These are phyloP conservation scores for Rutidosis leptorrhynchoides DNA, from an alignment of 129 eudicot species.

Conservation along the genomic window DNA sequence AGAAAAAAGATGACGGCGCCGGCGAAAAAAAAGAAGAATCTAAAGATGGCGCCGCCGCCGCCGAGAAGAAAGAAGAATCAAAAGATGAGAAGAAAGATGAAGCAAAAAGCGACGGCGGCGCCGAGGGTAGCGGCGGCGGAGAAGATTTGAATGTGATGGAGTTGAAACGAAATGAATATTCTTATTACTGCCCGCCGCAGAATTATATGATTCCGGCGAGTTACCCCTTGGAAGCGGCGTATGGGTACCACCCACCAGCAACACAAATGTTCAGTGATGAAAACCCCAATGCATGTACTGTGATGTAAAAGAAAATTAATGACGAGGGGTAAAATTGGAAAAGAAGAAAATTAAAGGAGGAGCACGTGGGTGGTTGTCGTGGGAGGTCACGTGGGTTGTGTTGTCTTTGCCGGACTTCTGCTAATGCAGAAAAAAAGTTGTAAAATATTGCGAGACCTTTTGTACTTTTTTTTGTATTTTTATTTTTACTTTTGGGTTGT, in stretches of 20 bases:
- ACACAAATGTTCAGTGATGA: constrained; percentile 93
- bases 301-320: constrained; percentile 48
- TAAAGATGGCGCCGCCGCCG: constrained; percentile 36
- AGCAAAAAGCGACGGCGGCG: constrained; percentile 23
- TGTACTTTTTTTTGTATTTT: constrained; percentile 22
- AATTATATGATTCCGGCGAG: constrained; percentile 31
- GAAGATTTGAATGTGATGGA: constrained; percentile 32
- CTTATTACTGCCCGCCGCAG: constrained; percentile 54
- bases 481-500: constrained; percentile 18
- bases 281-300: constrained; percentile 93
- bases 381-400: constrained; percentile 35
- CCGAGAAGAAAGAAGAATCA: constrained; percentile 31
- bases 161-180: constrained; percentile 60
- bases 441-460: constrained; percentile 30
- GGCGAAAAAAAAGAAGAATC: constrained; percentile 29
- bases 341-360: not conserved
- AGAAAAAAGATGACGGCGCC: constrained; percentile 36
- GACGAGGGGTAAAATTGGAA: constrained; percentile 38
- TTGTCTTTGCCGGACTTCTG: constrained; percentile 27
- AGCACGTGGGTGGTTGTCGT: constrained; percentile 45
- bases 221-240: too few species aligned
- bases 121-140: too few species aligned
- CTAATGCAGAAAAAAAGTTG: constrained; percentile 26
- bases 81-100: constrained; percentile 32
- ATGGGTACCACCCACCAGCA: constrained; percentile 73